Base-by-base conservation (phyloP, 345 rosid species). In the Boechera stricta region DNA sequence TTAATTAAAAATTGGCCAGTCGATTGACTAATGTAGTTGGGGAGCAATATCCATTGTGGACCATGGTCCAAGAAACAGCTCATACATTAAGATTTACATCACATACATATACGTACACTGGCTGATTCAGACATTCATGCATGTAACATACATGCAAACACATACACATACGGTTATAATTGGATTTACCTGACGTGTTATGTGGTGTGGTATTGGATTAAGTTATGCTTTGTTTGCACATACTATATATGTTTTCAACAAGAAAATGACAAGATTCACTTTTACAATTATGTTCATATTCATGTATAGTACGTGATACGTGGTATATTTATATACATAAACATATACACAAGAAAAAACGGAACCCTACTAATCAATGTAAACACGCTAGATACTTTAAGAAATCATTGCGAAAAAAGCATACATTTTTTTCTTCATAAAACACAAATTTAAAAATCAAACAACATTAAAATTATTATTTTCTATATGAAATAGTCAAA, bases 61-160 rank as follows among this genome's bases (percentile, higher is more conserved):
- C 77, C 81, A 72, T 72, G 15, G 81, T 72, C 77, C 77, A 78
- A 78, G 73, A 78, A 72, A 78, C 81, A 77, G 81, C 81, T 77
- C 77, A 71, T 57, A 71, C 67, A 71, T 56, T 64, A 28, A 28
- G 61, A 64, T 38, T 48, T 57, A 48, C 81, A 77, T 71, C 59
- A 36, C 60, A 36, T 4, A 56, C 64, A 64, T 63, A 36, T 45
- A 44, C 76, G 44, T 48, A 67, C 24, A 57, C 64, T 39, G 64
- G 57, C 39, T 69, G 21, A 60, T 47, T 26, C 74, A 32, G 18
- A 73, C 68, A 58, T 67, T 29, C 61, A 36, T 48, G 24, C 9
- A 29, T 8, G 12, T 26, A 12, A 29, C 49, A 67, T 60, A 58
- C 33, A 67, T 56, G 59, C 1, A 63, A 48, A 28, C 45, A 51